Evolutionary conservation across 108 stramenopile species (phyloP).

Genomic region (Pseudonitzschia delicatissima): DNA sequence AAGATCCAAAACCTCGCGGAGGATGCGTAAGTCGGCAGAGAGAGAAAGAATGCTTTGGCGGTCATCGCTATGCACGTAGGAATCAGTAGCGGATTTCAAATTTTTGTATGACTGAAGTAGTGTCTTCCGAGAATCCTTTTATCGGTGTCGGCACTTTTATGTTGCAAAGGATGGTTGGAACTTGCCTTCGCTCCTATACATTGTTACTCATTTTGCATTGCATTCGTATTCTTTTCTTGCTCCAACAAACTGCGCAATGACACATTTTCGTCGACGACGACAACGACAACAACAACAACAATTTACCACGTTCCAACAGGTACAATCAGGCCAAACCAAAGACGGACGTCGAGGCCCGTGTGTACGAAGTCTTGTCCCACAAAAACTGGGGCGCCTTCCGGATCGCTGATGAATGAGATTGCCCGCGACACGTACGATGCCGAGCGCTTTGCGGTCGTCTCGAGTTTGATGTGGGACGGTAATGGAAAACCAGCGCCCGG

Average conservation of each 20-base stretch:
- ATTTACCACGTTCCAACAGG: conserved; percentile 39
- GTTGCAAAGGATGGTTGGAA: no score
- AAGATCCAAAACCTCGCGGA: conserved; percentile 88
- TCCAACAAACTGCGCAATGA: no score
- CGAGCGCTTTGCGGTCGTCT: conserved; percentile 70
- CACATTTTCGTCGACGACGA: no score
- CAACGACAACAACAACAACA: no score
- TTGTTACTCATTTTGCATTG: no score
- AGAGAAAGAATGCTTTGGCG: not conserved
- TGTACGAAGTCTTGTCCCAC: conserved; percentile 96
- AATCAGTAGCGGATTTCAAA: conserved; percentile 5
- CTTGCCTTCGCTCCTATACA: no score
- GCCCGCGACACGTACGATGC: conserved; percentile 92
- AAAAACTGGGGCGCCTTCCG: conserved; percentile 98
- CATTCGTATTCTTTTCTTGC: no score
- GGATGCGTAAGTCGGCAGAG: conserved; percentile 74
- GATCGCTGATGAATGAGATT: conserved; percentile 94
- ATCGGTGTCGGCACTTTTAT: no score
- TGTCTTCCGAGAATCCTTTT: no score
- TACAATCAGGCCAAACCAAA: conserved; percentile 92
- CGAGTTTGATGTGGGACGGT: conserved; percentile 85
- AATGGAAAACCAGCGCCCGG: conserved; percentile 80
- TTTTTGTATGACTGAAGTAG: no score
- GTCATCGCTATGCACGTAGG: conserved; percentile 5
- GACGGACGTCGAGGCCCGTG: conserved; percentile 90